Conservation (phyloP, 176 grass and related monocot genomes). For the Oryza officinalis region DNA sequence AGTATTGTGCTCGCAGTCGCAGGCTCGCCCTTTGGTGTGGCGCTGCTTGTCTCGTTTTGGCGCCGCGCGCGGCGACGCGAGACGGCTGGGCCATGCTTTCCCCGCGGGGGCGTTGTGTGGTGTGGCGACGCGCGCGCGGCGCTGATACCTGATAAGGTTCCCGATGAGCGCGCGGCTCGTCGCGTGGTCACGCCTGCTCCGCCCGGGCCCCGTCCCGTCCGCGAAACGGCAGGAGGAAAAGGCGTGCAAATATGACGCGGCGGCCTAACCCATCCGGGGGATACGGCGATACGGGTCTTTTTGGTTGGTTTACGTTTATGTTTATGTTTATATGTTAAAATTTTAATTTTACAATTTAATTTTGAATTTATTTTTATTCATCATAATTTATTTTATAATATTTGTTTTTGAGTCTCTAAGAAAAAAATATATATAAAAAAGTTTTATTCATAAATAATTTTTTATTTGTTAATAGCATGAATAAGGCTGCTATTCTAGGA, state of each 20-base stretch:
- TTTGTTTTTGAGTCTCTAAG: no score
- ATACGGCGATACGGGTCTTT: not conserved
- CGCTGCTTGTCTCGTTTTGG: not conserved
- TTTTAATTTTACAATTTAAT: no score
- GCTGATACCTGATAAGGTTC: conserved; percentile 35
- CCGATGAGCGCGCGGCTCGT: conserved; percentile 18
- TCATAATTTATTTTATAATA: no score
- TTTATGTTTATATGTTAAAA: no score
- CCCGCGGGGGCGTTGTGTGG: not conserved
- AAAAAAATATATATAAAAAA: no score
- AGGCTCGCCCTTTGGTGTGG: no score
- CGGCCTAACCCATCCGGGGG: not conserved
- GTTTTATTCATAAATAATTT: no score
- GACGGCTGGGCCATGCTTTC: not conserved
- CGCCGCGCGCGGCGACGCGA: not conserved
- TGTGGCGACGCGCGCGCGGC: not conserved
- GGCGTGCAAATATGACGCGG: not conserved
- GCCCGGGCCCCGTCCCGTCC: not conserved
- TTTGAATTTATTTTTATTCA: no score
- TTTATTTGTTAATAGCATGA: no score
- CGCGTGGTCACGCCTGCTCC: not conserved
- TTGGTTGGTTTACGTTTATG: no score
- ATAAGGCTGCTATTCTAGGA: no score
- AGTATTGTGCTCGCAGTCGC: not conserved
- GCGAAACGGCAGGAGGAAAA: not conserved